Conservation (phyloP, 2,329 filamentous ascomycete species). For the Cryphonectria radicalis region DNA sequence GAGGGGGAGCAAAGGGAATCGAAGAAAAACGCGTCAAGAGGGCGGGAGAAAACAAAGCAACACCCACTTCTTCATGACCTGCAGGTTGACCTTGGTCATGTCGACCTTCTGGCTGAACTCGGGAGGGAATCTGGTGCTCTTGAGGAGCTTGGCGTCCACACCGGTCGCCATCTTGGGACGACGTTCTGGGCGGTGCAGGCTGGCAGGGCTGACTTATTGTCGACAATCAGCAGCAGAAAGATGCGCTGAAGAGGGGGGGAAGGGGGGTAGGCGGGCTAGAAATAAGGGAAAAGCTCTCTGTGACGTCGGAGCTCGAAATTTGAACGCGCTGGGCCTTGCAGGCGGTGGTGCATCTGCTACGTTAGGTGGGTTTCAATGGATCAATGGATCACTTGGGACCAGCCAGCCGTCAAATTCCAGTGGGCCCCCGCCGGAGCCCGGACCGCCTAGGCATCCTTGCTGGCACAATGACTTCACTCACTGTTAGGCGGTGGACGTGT, state of each 20-base stretch:
- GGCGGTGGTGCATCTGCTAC: background rate
- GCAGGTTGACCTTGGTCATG: constrained; percentile 94
- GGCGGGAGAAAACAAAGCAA: background rate
- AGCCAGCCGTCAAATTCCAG: constrained; percentile 13
- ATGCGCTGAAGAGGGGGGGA: constrained; percentile 10
- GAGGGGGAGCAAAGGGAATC: background rate
- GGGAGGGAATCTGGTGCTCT: constrained; percentile 88
- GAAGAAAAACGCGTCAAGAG: background rate
- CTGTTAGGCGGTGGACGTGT: background rate
- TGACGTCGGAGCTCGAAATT: constrained; percentile 30
- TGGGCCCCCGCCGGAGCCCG: constrained; percentile 18
- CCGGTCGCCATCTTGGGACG: constrained; percentile 70
- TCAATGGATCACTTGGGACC: constrained; percentile 3
- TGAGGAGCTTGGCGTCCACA: constrained; percentile 87
- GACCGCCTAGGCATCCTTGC: constrained; percentile 25
- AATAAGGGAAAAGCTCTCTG: constrained; percentile 8
- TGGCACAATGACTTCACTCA: constrained; percentile 10
- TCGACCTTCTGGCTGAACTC: constrained; percentile 97
- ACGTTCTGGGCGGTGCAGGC: constrained; percentile 25
- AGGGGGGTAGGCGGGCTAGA: background rate
- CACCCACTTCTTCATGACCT: constrained; percentile 94
- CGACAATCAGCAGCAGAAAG: background rate
- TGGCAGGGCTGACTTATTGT: background rate
- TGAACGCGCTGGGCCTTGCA: constrained; percentile 16
- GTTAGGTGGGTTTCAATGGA: background rate